These are phyloP conservation scores for Exophiala sp. DNA, from an alignment of 2,329 filamentous ascomycete species.

Conservation along the genomic window DNA sequence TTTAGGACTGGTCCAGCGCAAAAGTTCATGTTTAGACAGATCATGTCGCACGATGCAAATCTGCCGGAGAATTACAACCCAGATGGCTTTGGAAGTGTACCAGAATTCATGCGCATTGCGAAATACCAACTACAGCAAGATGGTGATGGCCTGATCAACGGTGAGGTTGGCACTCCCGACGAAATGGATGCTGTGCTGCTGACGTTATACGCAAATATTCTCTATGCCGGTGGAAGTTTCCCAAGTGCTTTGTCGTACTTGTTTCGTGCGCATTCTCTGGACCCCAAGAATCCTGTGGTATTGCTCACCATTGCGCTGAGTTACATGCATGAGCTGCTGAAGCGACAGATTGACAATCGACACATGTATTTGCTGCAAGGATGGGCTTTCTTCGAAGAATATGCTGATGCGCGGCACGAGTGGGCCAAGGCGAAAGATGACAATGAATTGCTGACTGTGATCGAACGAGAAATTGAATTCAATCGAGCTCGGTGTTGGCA, in stretches of 20 bases:
- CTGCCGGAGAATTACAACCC: constrained; percentile 50
- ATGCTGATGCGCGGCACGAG: constrained; percentile 57
- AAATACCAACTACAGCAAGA: constrained; percentile 16
- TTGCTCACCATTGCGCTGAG: constrained; percentile 77
- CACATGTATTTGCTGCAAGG: constrained; percentile 86
- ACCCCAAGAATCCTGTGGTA: constrained; percentile 55
- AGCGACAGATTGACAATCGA: constrained; percentile 83
- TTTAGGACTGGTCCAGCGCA: constrained; percentile 72
- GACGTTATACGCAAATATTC: constrained; percentile 84
- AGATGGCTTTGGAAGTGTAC: constrained; percentile 35
- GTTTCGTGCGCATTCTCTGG: constrained; percentile 59
- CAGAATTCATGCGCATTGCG: constrained; percentile 28
- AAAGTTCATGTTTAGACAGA: constrained; percentile 86
- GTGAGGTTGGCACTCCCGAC: constrained; percentile 31
- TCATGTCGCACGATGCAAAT: constrained; percentile 81
- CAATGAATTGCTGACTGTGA: constrained; percentile 6
- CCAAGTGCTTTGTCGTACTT: constrained; percentile 85
- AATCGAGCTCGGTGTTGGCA: constrained; percentile 77
- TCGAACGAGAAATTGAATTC: constrained; percentile 65
- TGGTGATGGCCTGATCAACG: constrained; percentile 32
- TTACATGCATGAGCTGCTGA: constrained; percentile 85
- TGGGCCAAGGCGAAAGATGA: constrained; percentile 5
- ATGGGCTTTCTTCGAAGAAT: constrained; percentile 72
- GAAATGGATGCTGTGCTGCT: constrained; percentile 75
- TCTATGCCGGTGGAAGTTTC: constrained; percentile 80